Evolutionary conservation across 2,329 filamentous ascomycete genomes (phyloP), one percentile per base, ranked within the genome.

Genomic region (Thielaviopsis populi): DNA sequence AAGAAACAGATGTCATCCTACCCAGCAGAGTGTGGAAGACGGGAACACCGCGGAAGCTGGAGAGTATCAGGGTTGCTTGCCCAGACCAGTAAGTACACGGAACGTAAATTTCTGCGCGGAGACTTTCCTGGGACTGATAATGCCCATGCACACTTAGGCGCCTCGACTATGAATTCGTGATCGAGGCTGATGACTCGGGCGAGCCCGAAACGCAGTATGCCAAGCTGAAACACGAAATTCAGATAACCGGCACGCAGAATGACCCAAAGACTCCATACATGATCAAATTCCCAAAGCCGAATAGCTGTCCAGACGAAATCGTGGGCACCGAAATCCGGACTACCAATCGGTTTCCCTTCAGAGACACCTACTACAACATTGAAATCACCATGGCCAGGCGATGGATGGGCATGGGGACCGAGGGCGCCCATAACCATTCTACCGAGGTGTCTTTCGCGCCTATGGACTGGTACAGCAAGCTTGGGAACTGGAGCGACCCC

Each of bases 31-130:
- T 56, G 3, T 56, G 50, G 50, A 56, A 56, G 27, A 56, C 27
- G 6, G 50, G 27, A 30, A 22, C 50, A 11, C 30, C 30, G 27
- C 50, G 50, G 27, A 56, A 56, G 27, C 7, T 46, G 17, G 43
- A 61, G n/a, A 61, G 42, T 27, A 61, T 61, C 11, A 43, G 42
- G 17, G 59, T 61, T 48, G 59, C 41, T 17, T 61, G 59, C 22
- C 24, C 43, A 1, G 42, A 61, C 42, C 59, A 48, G 59, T 61
- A 61, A 50, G 59, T 61, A 33, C 43, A 46, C 17, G 30, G 4
- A 13, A 33, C 37, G 42, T 10, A 15, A 8, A 11, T 22, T 48
- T 19, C 42, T 19, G 15, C n/a, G 17, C 2, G 8, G 41, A 33
- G 19, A 5, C n/a, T n/a, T n/a, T n/a, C 8, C 11, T 42, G 22